Evolutionary conservation across 1,139 yeast genomes (phyloP).

Genomic region (Geotrichum fermentans): DNA sequence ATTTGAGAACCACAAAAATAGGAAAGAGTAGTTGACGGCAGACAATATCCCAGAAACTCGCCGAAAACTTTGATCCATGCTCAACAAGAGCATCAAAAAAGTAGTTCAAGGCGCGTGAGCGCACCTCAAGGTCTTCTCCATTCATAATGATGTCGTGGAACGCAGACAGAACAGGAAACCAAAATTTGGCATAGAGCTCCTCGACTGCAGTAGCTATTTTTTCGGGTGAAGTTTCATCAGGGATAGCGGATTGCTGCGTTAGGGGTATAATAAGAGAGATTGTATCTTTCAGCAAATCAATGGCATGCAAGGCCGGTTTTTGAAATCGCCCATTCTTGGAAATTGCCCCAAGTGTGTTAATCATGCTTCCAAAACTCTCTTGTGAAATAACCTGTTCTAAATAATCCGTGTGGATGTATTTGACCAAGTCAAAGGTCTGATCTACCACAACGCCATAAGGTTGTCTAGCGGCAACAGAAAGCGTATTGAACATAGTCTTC

Average conservation of each 20-base stretch:
- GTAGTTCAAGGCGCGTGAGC: constrained; percentile 79
- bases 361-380: constrained; percentile 69
- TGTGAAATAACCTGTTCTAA: constrained; percentile 62
- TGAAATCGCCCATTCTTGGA: constrained; percentile 84
- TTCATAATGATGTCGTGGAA: constrained; percentile 88
- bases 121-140: constrained; percentile 89
- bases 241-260: constrained; percentile 19
- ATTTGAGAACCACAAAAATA: constrained; percentile 73
- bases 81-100: constrained; percentile 77
- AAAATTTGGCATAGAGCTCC: constrained; percentile 46
- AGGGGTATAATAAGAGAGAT: constrained; percentile 47
- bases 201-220: constrained; percentile 36
- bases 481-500: constrained; percentile 80
- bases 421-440: constrained; percentile 60
- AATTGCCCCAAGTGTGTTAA: constrained; percentile 70
- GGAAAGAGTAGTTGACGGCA: constrained; percentile 82
- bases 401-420: constrained; percentile 58
- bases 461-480: constrained; percentile 59
- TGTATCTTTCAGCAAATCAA: constrained; percentile 66
- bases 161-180: constrained; percentile 82
- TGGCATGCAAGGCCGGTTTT: constrained; percentile 70
- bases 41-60: constrained; percentile 75
- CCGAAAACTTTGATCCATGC: constrained; percentile 71
- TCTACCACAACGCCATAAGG: constrained; percentile 48
- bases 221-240: constrained; percentile 21